Base-by-base conservation (phyloP, 2,329 filamentous ascomycete genomes). In the Alternaria dauci region DNA sequence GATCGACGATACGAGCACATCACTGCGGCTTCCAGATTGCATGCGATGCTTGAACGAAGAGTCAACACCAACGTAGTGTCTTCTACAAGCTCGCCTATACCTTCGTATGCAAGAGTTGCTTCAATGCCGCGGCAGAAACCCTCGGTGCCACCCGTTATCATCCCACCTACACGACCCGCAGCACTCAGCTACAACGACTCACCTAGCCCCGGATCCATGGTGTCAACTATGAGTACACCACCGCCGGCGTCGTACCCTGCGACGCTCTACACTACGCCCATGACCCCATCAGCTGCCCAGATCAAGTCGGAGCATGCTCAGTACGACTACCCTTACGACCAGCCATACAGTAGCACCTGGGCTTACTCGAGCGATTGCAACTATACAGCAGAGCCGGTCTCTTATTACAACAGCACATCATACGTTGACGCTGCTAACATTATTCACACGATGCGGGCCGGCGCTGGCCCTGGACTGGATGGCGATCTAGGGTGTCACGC, bases 361-460 rank as follows among this genome's bases (percentile, higher is more conserved):
- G 41, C 56, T 2, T 72, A 72, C 36, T 34, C 66, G 16, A 65
- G 67, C 41, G 61, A 66, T 20, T 68, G 64, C 30, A 59, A 55
- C 41, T 66, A 67, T 41, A 52, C 61, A 16, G 41, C 64, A 23
- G 61, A 70, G 14, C 58, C 67, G 12, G 42, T 52, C 20, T 52
- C 60, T 14, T 71, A 74, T 59, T 75, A 72, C 58, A 73, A 65
- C 55, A 68, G 68, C 1, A 66, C 76, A 1, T 79, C 78, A 0
- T 81, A 77, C 53, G 69, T 80, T 18, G 75, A 79, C 59, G 81
- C 81, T 18, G 77, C 81, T 11, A 79, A 81, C 48, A 80, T 83
- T 42, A 82, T 84, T 30, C 77, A 80, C 14, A 78, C 71, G 7
- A 81, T 84, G 77, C 75, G 79, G 32, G 73, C 76, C 4, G 75